Evolutionary conservation across 2,329 filamentous ascomycete genomes (phyloP), one percentile per base, ranked within the genome.

Genomic region (Cryphonectria nitschkei): DNA sequence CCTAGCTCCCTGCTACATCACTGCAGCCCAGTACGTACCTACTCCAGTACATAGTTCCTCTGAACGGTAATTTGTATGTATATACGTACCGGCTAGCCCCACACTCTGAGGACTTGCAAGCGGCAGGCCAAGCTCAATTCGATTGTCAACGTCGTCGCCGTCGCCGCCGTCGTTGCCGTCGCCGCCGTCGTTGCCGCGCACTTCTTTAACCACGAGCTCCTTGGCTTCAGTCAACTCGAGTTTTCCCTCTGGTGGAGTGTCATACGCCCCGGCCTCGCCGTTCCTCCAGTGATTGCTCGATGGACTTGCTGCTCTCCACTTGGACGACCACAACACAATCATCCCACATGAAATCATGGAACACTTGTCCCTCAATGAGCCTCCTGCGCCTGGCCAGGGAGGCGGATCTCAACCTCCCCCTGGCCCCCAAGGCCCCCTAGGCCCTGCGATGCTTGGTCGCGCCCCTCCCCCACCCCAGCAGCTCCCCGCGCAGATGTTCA

Each of bases 401-500:
- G 72, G 75, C 73, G 70, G 74, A 63, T 41, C 54, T 61, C 65
- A 58, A 9, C 76, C 78, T 74, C 74, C 75, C 65, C 71, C 77
- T 29, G 65, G 65, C 1, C 41, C 56, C 6, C 67, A 52, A 54
- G 77, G 74, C 46, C 77, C 74, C 69, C 76, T 77, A 62, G 69
- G 69, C 39, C 70, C 72, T 43, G 74, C 70, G 50, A 70, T 68
- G 50, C 73, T 71, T 32, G 71, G 70, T 14, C 74, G 77, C 16
- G 75, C 76, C 34, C 76, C 76, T 34, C 75, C 76, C 67, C 77
- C 75, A 52, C 46, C 68, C 64, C 72, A 77, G 68, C 75, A 77
- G 11, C 83, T 95, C 54, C 93, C 93, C 19, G 95, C 95, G 72
- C 95, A 99, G 85, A 98, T 98, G 92, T 99, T 99, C 84, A 97